Percentiles rank a stretch among this genome's conserved stretches.
Conservation (phyloP, 2,329 filamentous ascomycete species). For the Stemphylium lycopersici region DNA sequence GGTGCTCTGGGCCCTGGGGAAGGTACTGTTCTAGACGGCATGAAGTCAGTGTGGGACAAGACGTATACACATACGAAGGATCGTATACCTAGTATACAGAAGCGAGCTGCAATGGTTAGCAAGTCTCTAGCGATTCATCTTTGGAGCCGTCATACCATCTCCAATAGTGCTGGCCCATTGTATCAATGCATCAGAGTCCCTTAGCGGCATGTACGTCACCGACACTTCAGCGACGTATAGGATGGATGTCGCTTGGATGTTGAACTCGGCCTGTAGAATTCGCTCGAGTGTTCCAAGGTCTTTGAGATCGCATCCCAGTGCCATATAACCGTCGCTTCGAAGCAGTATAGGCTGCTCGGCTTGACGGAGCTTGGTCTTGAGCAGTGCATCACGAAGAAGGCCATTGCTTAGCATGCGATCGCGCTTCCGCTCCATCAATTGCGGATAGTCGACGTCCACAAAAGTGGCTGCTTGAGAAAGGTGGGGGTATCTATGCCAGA, state of each 20-base stretch:
- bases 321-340: constrained; percentile 72
- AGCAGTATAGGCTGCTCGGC: constrained; percentile 38
- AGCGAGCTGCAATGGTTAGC: constrained; percentile 63
- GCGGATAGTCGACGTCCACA: constrained; percentile 84
- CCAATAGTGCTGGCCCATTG: constrained; percentile 76
- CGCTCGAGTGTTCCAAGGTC: constrained; percentile 67
- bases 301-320: constrained; percentile 81
- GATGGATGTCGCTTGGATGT: constrained; percentile 65
- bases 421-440: constrained; percentile 77
- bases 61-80: constrained; percentile 1
- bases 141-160: constrained; percentile 60
- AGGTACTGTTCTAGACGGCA: constrained; percentile 72
- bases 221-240: constrained; percentile 90
- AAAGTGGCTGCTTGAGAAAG: constrained; percentile 68
- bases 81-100: constrained; percentile 68
- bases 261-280: constrained; percentile 64
- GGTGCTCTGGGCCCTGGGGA: constrained; percentile 76
- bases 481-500: constrained; percentile 69
- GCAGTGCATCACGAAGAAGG: constrained; percentile 49
- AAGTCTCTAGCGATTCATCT: not conserved
- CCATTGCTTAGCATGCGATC: constrained; percentile 65
- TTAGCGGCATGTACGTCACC: constrained; percentile 83
- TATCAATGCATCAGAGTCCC: constrained; percentile 75
- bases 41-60: constrained; percentile 4
- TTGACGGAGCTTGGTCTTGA: constrained; percentile 33